These are phyloP conservation scores for Alternaria novae-zelandiae DNA, from an alignment of 2,329 filamentous ascomycete species.

Conservation along the genomic window DNA sequence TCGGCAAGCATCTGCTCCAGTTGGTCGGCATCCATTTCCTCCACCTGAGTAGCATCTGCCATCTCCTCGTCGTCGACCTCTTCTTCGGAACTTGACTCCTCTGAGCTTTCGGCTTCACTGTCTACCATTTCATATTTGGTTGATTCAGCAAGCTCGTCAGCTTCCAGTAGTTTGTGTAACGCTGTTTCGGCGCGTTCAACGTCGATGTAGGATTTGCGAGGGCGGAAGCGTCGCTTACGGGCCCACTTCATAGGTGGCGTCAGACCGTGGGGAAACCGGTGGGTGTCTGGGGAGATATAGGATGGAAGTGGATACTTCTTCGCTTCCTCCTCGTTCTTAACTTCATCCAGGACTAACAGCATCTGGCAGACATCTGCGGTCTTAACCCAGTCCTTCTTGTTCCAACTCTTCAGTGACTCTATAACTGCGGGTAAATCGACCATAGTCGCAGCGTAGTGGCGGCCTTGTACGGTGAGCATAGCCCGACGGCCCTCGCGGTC, in stretches of 20 bases:
- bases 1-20: conserved; percentile 42
- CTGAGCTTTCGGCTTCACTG: conserved; percentile 53
- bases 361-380: conserved; percentile 89
- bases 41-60: conserved; percentile 44
- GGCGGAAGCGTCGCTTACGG: conserved; percentile 80
- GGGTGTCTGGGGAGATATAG: conserved; percentile 71
- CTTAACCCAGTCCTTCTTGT: conserved; percentile 85
- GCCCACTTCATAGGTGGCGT: conserved; percentile 89
- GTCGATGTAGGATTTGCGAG: conserved; percentile 80
- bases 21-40: conserved; percentile 51
- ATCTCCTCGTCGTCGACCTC: conserved; percentile 50
- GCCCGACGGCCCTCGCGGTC: conserved; percentile 75
- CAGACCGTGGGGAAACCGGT: conserved; percentile 82
- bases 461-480: conserved; percentile 71
- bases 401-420: conserved; percentile 93
- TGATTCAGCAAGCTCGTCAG: conserved; percentile 68
- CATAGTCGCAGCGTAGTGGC: conserved; percentile 76
- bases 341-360: conserved; percentile 76
- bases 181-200: conserved; percentile 84
- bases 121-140: conserved; percentile 63
- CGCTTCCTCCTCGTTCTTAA: conserved; percentile 62
- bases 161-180: conserved; percentile 74
- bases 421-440: conserved; percentile 87
- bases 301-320: conserved; percentile 67
- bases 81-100: conserved; percentile 46